Evolutionary conservation across 164 flowering plant species (phyloP), one percentile per base, ranked within the genome.

Genomic region (Platanus orientalis): DNA sequence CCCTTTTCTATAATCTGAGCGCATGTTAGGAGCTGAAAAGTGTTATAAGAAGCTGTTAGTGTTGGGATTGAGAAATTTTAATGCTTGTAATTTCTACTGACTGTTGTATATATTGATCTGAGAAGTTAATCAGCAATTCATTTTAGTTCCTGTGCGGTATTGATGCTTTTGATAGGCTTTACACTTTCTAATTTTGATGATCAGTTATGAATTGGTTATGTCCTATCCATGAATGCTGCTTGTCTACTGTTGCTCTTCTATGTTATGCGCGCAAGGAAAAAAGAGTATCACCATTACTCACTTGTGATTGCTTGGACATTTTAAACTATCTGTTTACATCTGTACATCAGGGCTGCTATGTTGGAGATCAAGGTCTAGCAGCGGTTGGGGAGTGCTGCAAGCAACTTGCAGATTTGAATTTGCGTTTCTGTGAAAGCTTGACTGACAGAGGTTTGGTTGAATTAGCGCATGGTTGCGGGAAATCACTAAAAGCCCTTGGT

Each of bases 351-450:
- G 97, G 97, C 29, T 93, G 96, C 74, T 88, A 87, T 72, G 75
- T 87, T 68, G 96, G 92, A 64, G 92, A 90, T 80, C 71, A 77
- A 64, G 97, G 96, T 61, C 69, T 93, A 64, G 84, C 78, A 54
- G 85, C 89, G 64, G 78, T 90, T 66, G 96, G 94, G 40, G 73
- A 89, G 76, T 81, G 69, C 71, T 93, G 97, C 61, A 82, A 83
- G 70, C 83, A 81, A 50, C 89, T 93, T 65, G 86, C 88, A 76
- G 89, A 85, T 49, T 70, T 93, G 71, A 90, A 89, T 71, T 76
- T 93, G 80, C 87, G 89, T 6, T 90, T 85, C 69, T 90, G 98
- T 78, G 97, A 93, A 77, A 92, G 91, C 23, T 73, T 93, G 78
- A 84, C 87, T 29, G 97, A 93, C 58, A 55, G 51, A 1, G 97